phyloP scores from a whole-genome alignment of 441 rosid species.

The Adansonia grandidieri region DNA sequence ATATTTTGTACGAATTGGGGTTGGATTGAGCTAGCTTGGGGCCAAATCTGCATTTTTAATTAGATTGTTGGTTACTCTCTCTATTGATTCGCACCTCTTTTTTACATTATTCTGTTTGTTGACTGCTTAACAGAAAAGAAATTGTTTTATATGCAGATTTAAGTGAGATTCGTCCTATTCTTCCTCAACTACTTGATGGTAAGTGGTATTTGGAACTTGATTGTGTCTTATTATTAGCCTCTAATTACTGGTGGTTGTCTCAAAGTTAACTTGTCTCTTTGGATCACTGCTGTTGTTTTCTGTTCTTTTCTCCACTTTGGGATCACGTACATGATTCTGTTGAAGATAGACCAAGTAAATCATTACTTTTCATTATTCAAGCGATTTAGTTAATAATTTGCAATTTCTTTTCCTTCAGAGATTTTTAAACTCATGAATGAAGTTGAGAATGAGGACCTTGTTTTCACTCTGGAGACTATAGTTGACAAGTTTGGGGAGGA shows the following conservation, averaged over 20 bases:
- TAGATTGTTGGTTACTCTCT: background rate
- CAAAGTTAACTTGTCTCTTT: background rate
- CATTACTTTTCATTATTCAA: background rate
- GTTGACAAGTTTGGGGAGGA: slow-evolving; percentile 99
- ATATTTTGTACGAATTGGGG: background rate
- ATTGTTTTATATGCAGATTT: slow-evolving; percentile 61
- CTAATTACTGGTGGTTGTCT: slow-evolving; percentile 1
- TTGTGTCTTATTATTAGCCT: background rate
- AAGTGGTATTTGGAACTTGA: slow-evolving; percentile 31
- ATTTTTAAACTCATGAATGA: slow-evolving; percentile 98
- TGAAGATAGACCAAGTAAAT: background rate
- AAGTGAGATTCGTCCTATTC: slow-evolving; percentile 93
- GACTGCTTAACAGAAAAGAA: slow-evolving; percentile 11
- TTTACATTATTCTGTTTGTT: background rate
- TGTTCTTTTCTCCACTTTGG: background rate
- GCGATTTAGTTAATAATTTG: background rate
- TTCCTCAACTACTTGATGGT: slow-evolving; percentile 98
- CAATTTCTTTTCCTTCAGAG: slow-evolving; percentile 51
- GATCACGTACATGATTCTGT: slow-evolving; percentile 2
- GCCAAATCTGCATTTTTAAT: slow-evolving; percentile 1
- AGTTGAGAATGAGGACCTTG: slow-evolving; percentile 98
- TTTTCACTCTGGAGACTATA: slow-evolving; percentile 91
- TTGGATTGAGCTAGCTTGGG: background rate
- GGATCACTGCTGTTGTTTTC: background rate
- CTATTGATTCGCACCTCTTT: background rate